Conservation (phyloP, 495 filamentous ascomycete species). For the Jackrogersella minutella region DNA sequence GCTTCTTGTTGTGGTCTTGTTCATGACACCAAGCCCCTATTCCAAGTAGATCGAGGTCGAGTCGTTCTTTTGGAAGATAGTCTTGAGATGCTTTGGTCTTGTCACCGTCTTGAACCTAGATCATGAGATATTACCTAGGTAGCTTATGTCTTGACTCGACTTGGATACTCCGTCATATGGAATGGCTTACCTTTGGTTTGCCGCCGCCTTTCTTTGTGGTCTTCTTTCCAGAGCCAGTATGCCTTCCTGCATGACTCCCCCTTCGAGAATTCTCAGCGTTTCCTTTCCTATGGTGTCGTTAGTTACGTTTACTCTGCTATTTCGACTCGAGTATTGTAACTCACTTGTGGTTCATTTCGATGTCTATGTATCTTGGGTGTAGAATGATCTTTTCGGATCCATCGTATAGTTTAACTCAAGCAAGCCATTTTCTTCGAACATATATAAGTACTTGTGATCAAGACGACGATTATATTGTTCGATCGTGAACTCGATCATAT, state of each 20-base stretch:
- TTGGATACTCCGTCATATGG: too few species aligned
- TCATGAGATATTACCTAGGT: too few species aligned
- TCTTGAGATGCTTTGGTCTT: not conserved
- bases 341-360: not conserved
- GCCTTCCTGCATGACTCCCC: too few species aligned
- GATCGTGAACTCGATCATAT: not conserved
- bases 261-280: too few species aligned
- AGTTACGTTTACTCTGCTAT: too few species aligned
- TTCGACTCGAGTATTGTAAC: too few species aligned
- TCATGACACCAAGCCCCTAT: slow-evolving; percentile 1
- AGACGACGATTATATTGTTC: not conserved
- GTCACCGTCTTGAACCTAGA: not conserved
- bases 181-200: not conserved
- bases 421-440: not conserved
- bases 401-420: not conserved
- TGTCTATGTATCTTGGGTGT: too few species aligned
- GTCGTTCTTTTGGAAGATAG: not conserved
- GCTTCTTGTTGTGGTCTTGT: not conserved
- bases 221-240: not conserved
- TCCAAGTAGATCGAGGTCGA: not conserved
- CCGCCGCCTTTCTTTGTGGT: not conserved
- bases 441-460: not conserved
- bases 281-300: too few species aligned
- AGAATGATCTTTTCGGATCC: not conserved
- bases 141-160: too few species aligned